Evolutionary conservation across 768 basidiomycete species (phyloP), one percentile per base, ranked within the genome.

Genomic region (Lenzites betulinus): DNA sequence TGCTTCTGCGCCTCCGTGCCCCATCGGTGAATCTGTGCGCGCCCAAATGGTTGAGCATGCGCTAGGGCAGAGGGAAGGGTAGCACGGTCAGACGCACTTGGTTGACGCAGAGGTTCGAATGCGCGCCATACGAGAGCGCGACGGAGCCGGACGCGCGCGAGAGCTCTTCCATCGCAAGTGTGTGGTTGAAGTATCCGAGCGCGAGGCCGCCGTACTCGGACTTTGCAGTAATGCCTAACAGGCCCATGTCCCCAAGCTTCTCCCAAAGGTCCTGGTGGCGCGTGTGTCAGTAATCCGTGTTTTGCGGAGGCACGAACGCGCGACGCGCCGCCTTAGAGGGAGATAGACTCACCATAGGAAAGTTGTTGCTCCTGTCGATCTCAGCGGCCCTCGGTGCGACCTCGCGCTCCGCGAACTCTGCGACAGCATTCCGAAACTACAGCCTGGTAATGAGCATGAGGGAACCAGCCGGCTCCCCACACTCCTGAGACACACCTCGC

Each of bases 121-220:
- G 93, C 33, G 93, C 92, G 54, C 92, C 93, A 60, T 95, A 95
- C 2, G 93, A 94, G 7, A 98, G 83, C 2, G 90, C 95, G 26
- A 98, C 90, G 4, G 93, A 94, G 35, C 93, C 95, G 7, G 95
- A 96, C 18, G 92, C 91, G 25, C 86, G 79, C 36, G 95, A 96
- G 55, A 98, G 77, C 63, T 92, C 92, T 77, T 98, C 95, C 95
- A 97, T 97, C 7, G 92, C 95, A 49, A 98, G 80, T 4, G 89
- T 90, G 73, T 95, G 94, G 51, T 93, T 82, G 51, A 95, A 79
- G 74, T 95, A 95, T 2, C 94, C 93, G 62, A 92, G 79, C 2
- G 80, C 85, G 43, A 96, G 78, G 2, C 95, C 95, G n/a, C 88
- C 86, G 64, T 92, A 92, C 67, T 90, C 79, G 39, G 88, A 81